phyloP scores from a whole-genome alignment of 805 yeast species.

The Cyberlindnera euphorbiiphila region DNA sequence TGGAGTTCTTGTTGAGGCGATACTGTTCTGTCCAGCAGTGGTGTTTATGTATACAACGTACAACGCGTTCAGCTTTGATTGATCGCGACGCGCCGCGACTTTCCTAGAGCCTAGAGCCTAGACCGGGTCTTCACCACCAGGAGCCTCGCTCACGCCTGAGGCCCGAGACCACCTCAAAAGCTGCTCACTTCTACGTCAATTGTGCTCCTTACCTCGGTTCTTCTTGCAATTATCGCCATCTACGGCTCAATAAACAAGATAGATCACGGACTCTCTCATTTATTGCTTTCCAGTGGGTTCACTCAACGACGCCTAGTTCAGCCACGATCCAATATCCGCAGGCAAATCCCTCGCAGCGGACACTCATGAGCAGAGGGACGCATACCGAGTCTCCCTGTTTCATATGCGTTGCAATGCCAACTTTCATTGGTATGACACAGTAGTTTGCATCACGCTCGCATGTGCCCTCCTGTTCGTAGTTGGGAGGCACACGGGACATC shows the following conservation, averaged over 20 bases:
- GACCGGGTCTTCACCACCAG: too few relatives aligned
- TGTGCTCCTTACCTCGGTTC: too few relatives aligned
- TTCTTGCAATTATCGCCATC: too few relatives aligned
- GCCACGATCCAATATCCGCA: slow-evolving; percentile 25
- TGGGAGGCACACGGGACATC: slow-evolving; percentile 23
- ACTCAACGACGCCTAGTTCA: slow-evolving; percentile 9
- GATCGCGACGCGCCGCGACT: too few relatives aligned
- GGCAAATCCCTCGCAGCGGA: slow-evolving; percentile 13
- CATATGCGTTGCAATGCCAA: slow-evolving; percentile 1
- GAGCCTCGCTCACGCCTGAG: too few relatives aligned
- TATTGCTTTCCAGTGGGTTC: background rate
- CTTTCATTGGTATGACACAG: slow-evolving; percentile 28
- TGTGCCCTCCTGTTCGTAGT: slow-evolving; percentile 10
- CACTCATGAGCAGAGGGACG: slow-evolving; percentile 26
- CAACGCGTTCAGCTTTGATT: too few relatives aligned
- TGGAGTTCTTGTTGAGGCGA: background rate
- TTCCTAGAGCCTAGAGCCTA: too few relatives aligned
- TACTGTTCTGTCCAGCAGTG: background rate
- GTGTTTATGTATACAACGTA: too few relatives aligned
- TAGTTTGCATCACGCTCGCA: slow-evolving; percentile 28
- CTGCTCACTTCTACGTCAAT: too few relatives aligned
- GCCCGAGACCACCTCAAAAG: too few relatives aligned
- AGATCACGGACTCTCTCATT: too few relatives aligned
- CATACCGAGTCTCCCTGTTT: background rate
- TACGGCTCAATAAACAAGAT: too few relatives aligned